phyloP scores from a whole-genome alignment of 2,329 filamentous ascomycete genomes.

The Xylariaceae sp. region DNA sequence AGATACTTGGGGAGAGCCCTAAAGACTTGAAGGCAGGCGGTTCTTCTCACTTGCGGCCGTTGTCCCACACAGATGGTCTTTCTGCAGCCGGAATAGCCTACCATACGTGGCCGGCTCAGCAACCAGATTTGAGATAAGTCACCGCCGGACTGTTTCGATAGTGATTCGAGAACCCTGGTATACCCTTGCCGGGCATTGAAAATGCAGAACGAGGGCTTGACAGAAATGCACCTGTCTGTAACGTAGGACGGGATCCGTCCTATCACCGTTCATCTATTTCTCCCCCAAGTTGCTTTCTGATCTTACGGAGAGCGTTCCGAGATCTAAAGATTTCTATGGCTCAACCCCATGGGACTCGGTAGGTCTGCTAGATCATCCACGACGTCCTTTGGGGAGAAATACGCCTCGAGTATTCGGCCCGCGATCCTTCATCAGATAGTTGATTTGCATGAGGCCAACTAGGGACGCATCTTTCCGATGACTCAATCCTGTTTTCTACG shows the following conservation, averaged over 20 bases:
- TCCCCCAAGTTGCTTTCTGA: slow-evolving; percentile 13
- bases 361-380: slow-evolving; percentile 15
- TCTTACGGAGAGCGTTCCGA: neutral
- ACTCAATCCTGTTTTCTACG: slow-evolving; percentile 14
- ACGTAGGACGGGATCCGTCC: slow-evolving; percentile 32
- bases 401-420: slow-evolving; percentile 10
- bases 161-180: slow-evolving; percentile 9
- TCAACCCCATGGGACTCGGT: slow-evolving; percentile 1
- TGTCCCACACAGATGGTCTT: slow-evolving; percentile 20
- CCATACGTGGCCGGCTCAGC: slow-evolving; percentile 19
- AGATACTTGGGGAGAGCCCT: slow-evolving; percentile 2
- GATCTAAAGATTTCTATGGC: neutral
- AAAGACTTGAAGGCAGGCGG: slow-evolving; percentile 8
- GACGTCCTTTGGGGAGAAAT: neutral
- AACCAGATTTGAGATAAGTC: slow-evolving; percentile 5
- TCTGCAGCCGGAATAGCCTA: slow-evolving; percentile 16
- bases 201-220: slow-evolving; percentile 11
- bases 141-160: slow-evolving; percentile 5
- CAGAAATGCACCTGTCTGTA: slow-evolving; percentile 29
- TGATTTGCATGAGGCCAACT: slow-evolving; percentile 9
- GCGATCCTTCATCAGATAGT: slow-evolving; percentile 7
- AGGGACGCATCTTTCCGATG: slow-evolving; percentile 17
- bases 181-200: slow-evolving; percentile 8
- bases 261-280: slow-evolving; percentile 21
- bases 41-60: slow-evolving; percentile 7